These are phyloP conservation scores for Quercus agrifolia DNA, from an alignment of 306 rosid species.

Conservation along the genomic window DNA sequence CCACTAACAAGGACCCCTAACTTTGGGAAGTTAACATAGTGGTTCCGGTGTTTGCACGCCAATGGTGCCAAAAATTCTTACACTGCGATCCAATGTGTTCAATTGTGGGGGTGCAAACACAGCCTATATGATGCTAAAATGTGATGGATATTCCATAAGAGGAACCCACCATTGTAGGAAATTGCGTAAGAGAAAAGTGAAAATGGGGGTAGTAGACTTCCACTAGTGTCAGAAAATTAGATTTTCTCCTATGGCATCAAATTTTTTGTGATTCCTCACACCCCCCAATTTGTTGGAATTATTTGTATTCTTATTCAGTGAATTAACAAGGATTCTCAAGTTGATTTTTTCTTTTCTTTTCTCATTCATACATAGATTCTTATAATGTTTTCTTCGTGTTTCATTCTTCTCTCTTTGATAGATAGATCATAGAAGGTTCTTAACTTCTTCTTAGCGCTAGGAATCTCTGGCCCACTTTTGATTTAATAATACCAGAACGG, in stretches of 20 bases:
- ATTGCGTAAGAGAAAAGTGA: background rate
- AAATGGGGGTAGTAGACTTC: constrained; percentile 19
- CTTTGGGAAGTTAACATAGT: background rate
- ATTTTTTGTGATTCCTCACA: constrained; percentile 6
- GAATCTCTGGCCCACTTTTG: constrained; percentile 5
- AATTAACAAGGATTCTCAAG: background rate
- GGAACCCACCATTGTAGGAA: background rate
- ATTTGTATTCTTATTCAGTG: constrained; percentile 15
- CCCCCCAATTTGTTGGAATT: constrained; percentile 30
- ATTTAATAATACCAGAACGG: too few species aligned
- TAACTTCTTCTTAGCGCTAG: background rate
- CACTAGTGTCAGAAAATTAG: background rate
- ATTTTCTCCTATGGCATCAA: constrained; percentile 4
- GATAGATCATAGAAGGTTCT: too few species aligned
- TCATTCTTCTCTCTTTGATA: background rate
- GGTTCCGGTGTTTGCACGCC: background rate
- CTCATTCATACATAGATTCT: constrained; percentile 2
- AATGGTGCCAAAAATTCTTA: background rate
- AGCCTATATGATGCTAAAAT: background rate
- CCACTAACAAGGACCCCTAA: background rate
- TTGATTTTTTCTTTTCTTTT: background rate
- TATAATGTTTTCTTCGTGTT: constrained; percentile 4
- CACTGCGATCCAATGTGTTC: background rate
- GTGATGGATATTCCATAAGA: background rate
- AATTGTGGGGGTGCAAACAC: background rate